phyloP scores from a whole-genome alignment of 345 rosid genomes.

The Eucalyptus polybractea region DNA sequence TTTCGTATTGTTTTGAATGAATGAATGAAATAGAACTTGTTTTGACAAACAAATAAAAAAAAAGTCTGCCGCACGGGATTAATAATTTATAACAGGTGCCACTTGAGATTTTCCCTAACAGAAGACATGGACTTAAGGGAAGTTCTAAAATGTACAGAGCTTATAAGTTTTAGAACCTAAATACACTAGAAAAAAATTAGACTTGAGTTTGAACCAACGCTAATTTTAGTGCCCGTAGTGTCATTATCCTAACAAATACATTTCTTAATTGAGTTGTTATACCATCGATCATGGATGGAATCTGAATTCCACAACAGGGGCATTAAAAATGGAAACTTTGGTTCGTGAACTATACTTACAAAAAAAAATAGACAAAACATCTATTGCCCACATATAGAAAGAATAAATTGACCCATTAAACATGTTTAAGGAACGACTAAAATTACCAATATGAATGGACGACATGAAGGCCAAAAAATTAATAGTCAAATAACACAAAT shows the following conservation, averaged over 20 bases:
- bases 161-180: too few species aligned
- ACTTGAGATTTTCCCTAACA: neutral
- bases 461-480: neutral
- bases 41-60: too few species aligned
- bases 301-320: neutral
- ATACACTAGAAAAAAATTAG: too few species aligned
- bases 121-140: neutral
- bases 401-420: neutral
- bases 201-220: neutral
- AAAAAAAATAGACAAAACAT: neutral
- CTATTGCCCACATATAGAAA: neutral
- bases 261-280: neutral
- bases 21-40: too few species aligned
- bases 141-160: too few species aligned
- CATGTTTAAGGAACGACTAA: neutral
- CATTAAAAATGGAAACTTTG: neutral
- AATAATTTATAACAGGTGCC: neutral
- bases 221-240: neutral
- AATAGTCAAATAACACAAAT: neutral
- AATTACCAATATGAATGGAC: neutral
- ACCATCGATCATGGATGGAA: neutral
- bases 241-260: neutral
- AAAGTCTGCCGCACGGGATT: too few species aligned
- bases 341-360: neutral
- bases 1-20: neutral